phyloP scores from a whole-genome alignment of 148 eudicot genomes.

The Diospyros kaki region DNA sequence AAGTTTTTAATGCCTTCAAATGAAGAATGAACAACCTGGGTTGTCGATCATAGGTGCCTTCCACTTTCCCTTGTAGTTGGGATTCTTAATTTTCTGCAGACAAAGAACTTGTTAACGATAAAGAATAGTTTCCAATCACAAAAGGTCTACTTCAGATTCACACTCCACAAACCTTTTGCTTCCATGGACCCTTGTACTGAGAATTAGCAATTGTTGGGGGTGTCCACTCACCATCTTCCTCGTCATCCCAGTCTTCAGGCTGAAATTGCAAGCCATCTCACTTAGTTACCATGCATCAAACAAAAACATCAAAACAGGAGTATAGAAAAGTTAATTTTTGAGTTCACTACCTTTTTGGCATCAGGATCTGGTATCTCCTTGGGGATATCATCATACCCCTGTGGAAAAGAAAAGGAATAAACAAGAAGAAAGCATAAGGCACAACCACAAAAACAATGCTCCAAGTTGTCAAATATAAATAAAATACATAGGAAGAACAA shows the following conservation, averaged over 20 bases:
- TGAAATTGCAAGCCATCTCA: constrained; percentile 26
- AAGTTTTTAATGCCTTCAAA: constrained; percentile 1
- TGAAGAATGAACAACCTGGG: constrained; percentile 55
- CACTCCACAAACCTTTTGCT: constrained; percentile 58
- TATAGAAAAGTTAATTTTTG: not conserved
- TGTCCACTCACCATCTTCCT: constrained; percentile 99
- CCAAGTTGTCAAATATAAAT: not conserved
- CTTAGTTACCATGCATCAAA: not conserved
- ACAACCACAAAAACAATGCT: not conserved
- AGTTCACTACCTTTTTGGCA: constrained; percentile 70
- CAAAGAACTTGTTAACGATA: not conserved
- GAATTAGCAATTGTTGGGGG: constrained; percentile 89
- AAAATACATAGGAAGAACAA: no score
- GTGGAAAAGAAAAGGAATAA: not conserved
- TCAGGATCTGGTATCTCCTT: constrained; percentile 86
- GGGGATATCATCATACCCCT: constrained; percentile 97
- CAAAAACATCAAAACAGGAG: not conserved
- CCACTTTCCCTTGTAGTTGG: constrained; percentile 96
- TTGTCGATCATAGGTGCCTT: constrained; percentile 96
- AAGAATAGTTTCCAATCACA: not conserved
- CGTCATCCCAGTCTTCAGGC: constrained; percentile 99
- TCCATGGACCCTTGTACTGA: constrained; percentile 99
- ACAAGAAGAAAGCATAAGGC: not conserved
- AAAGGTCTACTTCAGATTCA: not conserved
- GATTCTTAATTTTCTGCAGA: constrained; percentile 93